phyloP scores from a whole-genome alignment of 208 protist genomes.

The Balamuthia mandrillaris region DNA sequence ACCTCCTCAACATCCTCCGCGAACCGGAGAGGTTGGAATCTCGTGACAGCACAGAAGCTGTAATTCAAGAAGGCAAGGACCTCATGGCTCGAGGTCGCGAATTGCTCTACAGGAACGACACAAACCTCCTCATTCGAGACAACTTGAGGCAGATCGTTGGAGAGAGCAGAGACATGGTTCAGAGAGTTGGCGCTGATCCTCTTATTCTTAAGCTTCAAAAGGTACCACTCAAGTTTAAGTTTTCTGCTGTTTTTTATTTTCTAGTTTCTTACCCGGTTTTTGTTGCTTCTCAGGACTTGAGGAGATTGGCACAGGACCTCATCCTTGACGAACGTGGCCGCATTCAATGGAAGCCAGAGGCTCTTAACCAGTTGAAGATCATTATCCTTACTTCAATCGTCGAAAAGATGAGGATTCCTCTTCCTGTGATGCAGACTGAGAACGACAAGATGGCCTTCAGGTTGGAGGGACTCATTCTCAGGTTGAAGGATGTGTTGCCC shows the following conservation, averaged over 20 bases:
- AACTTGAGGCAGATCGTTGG: neutral
- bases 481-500: neutral
- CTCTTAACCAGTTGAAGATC: neutral
- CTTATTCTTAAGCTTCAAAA: neutral
- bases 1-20: neutral
- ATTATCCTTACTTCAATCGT: neutral
- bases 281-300: too few relatives aligned
- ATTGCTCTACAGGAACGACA: neutral
- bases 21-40: neutral
- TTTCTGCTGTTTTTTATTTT: too few relatives aligned
- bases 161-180: too few relatives aligned
- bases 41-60: neutral
- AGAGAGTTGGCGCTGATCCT: neutral
- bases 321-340: neutral
- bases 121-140: neutral
- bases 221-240: too few relatives aligned
- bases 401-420: neutral
- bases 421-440: neutral
- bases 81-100: too few relatives aligned
- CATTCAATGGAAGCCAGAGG: neutral
- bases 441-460: neutral
- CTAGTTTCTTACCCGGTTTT: too few relatives aligned
- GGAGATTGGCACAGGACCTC: neutral
- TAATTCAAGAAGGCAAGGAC: neutral
- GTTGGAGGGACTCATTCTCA: neutral